Base-by-base conservation (phyloP, 2,329 filamentous ascomycete species). In the Pseudogymnoascus sp. region DNA sequence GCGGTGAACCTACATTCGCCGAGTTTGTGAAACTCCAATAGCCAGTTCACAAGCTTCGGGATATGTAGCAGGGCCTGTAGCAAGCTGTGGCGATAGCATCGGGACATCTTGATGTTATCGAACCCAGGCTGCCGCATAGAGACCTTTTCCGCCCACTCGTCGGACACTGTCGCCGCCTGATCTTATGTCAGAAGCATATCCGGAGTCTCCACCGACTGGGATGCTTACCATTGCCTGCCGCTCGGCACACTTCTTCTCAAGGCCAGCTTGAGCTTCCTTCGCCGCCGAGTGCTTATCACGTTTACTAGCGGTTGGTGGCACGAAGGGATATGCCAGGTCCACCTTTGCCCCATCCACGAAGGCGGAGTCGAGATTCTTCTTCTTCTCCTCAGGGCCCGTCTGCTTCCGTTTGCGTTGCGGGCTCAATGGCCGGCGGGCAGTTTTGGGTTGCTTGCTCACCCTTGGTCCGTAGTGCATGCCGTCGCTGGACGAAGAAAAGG, bases 41-140 rank as follows among this genome's bases (percentile, higher is more conserved):
- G 61, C 66, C 69, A 75, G 28, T 70, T 69, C 22, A 72, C 67
- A 39, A 75, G 65, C 14, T 68, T 69, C 1, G 73, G 72, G 4
- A 68, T 55, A 62, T 75, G 74, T 5, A 75, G 52, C 7, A 75
- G 64, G 2, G 70, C 69, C 64, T 75, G 73, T 6, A 75, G 42
- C 1, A 73, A 62, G 39, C 68, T 69, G 58, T 70, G 69, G 23
- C 72, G 66, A 62, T 75, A 75, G 62, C 74, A 75, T 2, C 70
- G 58, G 30, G 60, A 59, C 12, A 66, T 67, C 16, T 64, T 69
- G 39, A 69, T 59, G 60, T 74, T 73, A 3, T 41, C n/a, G 35
- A 74, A 62, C 2, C 72, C 72, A 28, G 66, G 62, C 36, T 71
- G 71, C 8, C 64, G 61, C 25, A 64, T 62, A 2, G 64, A 58